A percentile compares a stretch with the other conserved stretches of the same genome.
Conservation (phyloP, 148 eudicot genomes). For the Camellia japonica region DNA sequence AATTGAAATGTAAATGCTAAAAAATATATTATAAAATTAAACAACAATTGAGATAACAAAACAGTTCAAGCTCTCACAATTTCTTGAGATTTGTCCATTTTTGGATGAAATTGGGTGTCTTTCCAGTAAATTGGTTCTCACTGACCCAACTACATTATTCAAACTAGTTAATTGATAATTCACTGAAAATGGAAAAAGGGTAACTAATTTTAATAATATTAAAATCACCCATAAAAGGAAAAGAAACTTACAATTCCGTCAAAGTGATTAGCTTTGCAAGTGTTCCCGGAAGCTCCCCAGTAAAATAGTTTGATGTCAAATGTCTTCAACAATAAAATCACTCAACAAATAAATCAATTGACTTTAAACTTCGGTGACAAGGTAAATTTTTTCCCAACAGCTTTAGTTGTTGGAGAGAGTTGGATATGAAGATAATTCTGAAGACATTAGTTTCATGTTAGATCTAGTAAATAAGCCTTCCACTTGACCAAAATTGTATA, state of each 20-base stretch:
- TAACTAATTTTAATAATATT: not conserved
- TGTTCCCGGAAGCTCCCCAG: conserved; percentile 34
- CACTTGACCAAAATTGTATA: no score
- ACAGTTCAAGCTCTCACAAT: no score
- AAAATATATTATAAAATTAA: no score
- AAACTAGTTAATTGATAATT: not conserved
- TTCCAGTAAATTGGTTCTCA: conserved; percentile 39
- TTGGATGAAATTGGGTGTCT: no score
- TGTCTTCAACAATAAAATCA: conserved; percentile 20
- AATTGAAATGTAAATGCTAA: no score
- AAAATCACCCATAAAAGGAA: not conserved
- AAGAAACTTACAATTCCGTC: conserved; percentile 38
- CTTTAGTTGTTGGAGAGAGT: no score
- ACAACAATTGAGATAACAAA: no score
- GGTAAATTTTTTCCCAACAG: not conserved
- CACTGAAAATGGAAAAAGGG: not conserved
- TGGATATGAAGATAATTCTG: not conserved
- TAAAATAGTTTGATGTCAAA: conserved; percentile 40
- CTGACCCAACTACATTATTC: conserved; percentile 30
- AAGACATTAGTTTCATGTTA: not conserved
- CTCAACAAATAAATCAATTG: not conserved
- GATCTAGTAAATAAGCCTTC: not conserved
- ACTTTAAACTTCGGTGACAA: no score
- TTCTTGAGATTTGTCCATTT: no score
- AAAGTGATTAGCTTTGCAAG: conserved; percentile 32